Evolutionary conservation across 2,329 filamentous ascomycete genomes (phyloP).

Genomic region (Arthrinium puccinioides): DNA sequence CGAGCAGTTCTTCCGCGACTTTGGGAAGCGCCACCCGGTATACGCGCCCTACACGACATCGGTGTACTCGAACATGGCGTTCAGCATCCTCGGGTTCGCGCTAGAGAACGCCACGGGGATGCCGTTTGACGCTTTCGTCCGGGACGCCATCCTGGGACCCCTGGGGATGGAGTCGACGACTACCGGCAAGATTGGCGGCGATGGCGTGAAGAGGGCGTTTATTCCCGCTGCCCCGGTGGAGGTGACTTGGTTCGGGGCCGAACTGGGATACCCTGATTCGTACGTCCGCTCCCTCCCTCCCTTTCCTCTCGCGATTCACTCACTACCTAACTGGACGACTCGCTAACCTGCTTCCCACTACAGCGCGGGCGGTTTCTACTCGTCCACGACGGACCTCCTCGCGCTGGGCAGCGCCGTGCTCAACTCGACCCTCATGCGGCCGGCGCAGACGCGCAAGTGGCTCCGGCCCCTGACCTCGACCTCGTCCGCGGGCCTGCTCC

Average conservation of each 20-base stretch:
- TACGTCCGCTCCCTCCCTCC: not conserved
- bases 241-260: not conserved
- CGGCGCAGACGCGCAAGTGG: conserved; percentile 31
- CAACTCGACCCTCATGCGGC: conserved; percentile 24
- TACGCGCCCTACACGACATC: conserved; percentile 27
- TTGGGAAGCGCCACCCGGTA: conserved; percentile 8
- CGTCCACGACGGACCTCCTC: conserved; percentile 32
- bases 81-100: conserved; percentile 13
- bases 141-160: conserved; percentile 11
- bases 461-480: conserved; percentile 31
- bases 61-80: conserved; percentile 14
- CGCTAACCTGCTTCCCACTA: too few relatives aligned
- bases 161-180: conserved; percentile 10
- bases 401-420: conserved; percentile 35
- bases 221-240: not conserved
- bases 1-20: conserved; percentile 1
- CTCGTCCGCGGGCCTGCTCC: conserved; percentile 26
- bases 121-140: conserved; percentile 4
- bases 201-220: too few relatives aligned
- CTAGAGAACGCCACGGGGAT: conserved; percentile 4
- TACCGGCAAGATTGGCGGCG: not conserved
- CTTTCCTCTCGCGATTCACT: too few relatives aligned
- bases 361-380: conserved; percentile 36
- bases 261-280: not conserved
- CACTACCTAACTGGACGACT: too few relatives aligned